Evolutionary conservation across 768 basidiomycete genomes (phyloP).

Genomic region (Suillus subluteus): DNA sequence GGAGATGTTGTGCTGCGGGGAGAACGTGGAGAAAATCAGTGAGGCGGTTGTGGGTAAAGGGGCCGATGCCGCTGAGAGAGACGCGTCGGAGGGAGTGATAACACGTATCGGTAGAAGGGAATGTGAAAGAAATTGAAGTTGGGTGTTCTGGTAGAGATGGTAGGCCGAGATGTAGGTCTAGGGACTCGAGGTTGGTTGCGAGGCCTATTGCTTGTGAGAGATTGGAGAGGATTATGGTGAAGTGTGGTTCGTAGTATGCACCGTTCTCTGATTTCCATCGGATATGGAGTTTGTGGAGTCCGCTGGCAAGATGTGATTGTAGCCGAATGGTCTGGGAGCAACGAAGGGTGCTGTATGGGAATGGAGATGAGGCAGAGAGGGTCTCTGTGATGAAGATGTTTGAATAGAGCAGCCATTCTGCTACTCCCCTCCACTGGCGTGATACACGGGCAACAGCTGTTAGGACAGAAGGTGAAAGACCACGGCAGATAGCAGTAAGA

Average conservation of each 20-base stretch:
- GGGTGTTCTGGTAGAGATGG: constrained; percentile 51
- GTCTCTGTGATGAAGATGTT: constrained; percentile 52
- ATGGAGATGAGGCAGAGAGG: constrained; percentile 44
- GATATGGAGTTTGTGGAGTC: constrained; percentile 50
- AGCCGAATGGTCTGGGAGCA: constrained; percentile 57
- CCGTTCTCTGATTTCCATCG: constrained; percentile 54
- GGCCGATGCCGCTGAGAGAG: constrained; percentile 45
- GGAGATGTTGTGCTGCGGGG: constrained; percentile 48
- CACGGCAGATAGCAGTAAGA: constrained; percentile 14
- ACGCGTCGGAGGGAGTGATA: constrained; percentile 47
- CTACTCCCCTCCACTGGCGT: constrained; percentile 41
- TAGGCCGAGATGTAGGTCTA: constrained; percentile 56
- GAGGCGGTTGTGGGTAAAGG: constrained; percentile 41
- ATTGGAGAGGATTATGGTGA: constrained; percentile 44
- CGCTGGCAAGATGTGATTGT: constrained; percentile 49
- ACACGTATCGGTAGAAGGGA: constrained; percentile 42
- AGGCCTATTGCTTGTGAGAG: constrained; percentile 41
- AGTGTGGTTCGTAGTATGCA: constrained; percentile 29
- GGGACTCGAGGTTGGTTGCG: constrained; percentile 50
- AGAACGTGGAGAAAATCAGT: constrained; percentile 46
- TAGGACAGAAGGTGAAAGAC: constrained; percentile 18
- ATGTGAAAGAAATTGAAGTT: constrained; percentile 43
- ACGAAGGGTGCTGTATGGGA: constrained; percentile 46
- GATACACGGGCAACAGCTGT: constrained; percentile 10
- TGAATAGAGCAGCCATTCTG: constrained; percentile 63